phyloP scores from a whole-genome alignment of 2,329 filamentous ascomycete genomes.

The Aspergillus sp. region DNA sequence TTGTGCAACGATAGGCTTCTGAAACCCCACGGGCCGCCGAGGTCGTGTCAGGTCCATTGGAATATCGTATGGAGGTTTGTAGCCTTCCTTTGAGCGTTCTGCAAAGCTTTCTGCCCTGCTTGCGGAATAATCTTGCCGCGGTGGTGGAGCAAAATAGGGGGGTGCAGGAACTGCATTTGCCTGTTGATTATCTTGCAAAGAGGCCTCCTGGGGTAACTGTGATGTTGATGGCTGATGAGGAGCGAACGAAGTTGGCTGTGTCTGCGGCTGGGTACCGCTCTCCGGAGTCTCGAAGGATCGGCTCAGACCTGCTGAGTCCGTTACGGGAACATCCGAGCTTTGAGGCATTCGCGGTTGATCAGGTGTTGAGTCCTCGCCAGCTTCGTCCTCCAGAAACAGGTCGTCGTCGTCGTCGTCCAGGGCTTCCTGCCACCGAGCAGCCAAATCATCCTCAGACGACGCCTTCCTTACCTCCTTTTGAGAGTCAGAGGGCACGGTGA shows the following conservation, averaged over 20 bases:
- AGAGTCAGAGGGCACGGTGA: conserved; percentile 13
- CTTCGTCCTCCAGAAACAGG: conserved; percentile 62
- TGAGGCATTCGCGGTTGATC: conserved; percentile 14
- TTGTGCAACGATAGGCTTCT: conserved; percentile 42
- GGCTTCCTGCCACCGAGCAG: conserved; percentile 51
- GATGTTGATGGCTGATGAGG: conserved; percentile 43
- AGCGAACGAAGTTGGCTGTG: conserved; percentile 37
- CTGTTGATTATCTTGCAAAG: conserved; percentile 13
- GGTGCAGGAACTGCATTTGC: conserved; percentile 10
- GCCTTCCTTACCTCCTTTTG: conserved; percentile 12
- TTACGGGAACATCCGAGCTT: conserved; percentile 13
- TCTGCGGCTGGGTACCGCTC: conserved; percentile 11
- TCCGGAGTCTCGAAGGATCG: conserved; percentile 21
- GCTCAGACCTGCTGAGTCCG: conserved; percentile 10
- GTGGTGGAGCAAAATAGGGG: conserved; percentile 18
- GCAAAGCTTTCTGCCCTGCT: conserved; percentile 70
- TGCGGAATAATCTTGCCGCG: conserved; percentile 22
- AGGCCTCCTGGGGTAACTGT: conserved; percentile 34
- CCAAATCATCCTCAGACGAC: conserved; percentile 51
- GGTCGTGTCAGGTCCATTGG: conserved; percentile 69
- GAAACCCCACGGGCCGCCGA: conserved; percentile 54
- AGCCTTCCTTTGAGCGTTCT: conserved; percentile 83
- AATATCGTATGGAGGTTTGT: conserved; percentile 88
- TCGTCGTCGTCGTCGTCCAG: conserved; percentile 66
- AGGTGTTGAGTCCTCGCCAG: conserved; percentile 13